Evolutionary conservation across 768 basidiomycete species (phyloP).

Genomic region (Cystobasidium tubakii): DNA sequence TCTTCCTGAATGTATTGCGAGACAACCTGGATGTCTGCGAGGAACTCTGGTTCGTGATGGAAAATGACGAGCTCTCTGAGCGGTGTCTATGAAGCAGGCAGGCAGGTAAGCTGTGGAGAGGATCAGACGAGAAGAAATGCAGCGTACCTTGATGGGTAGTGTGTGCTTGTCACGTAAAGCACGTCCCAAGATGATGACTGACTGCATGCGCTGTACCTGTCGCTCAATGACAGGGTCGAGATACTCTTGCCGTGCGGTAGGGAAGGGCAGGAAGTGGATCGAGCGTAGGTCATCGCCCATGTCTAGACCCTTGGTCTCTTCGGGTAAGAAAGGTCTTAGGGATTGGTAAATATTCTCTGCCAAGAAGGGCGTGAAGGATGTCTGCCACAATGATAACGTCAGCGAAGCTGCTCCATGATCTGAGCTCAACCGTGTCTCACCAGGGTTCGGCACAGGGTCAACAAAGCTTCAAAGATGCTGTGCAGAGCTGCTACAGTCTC

Average conservation of each 20-base stretch:
- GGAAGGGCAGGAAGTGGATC: conserved; percentile 91
- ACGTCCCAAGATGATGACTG: conserved; percentile 84
- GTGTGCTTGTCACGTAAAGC: conserved; percentile 80
- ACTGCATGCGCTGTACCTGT: conserved; percentile 88
- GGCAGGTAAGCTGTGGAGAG: not conserved
- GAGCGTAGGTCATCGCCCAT: conserved; percentile 73
- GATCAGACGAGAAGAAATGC: conserved; percentile 12
- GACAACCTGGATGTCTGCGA: conserved; percentile 75
- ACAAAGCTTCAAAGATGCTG: conserved; percentile 88
- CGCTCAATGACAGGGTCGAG: conserved; percentile 89
- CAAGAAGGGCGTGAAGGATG: conserved; percentile 95
- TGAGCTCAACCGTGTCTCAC: conserved; percentile 52
- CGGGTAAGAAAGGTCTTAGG: conserved; percentile 74
- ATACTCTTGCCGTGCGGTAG: conserved; percentile 86
- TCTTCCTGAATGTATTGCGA: conserved; percentile 86
- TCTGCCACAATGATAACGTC: conserved; percentile 54
- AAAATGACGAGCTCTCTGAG: conserved; percentile 86
- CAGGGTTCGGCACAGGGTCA: conserved; percentile 92
- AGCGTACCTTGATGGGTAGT: conserved; percentile 73
- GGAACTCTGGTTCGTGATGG: conserved; percentile 76
- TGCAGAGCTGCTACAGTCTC: conserved; percentile 84
- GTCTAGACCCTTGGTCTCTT: conserved; percentile 55
- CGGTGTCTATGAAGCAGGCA: conserved; percentile 64
- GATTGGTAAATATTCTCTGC: conserved; percentile 95
- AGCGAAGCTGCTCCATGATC: not conserved